phyloP scores from a whole-genome alignment of 805 yeast genomes.

The Ogataea polymorpha region DNA sequence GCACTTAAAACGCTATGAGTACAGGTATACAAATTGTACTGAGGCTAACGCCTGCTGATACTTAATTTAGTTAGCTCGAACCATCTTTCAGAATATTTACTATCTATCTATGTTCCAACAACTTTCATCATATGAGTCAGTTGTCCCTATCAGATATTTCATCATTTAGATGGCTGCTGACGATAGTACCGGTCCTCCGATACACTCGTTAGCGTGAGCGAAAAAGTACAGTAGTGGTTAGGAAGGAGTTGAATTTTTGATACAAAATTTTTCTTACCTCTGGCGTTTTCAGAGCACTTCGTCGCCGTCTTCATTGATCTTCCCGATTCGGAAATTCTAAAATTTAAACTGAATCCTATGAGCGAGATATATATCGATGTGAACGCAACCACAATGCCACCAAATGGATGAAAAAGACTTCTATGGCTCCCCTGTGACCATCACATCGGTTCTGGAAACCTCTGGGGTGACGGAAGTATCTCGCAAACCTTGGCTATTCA shows the following conservation, averaged over 20 bases:
- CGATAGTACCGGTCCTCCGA: neutral
- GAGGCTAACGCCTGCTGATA: neutral
- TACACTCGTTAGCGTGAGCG: neutral
- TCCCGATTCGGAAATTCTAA: slow-evolving; percentile 5
- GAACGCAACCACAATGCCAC: neutral
- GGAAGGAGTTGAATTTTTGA: neutral
- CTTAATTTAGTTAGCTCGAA: neutral
- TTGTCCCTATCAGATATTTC: slow-evolving; percentile 14
- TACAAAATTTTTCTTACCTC: neutral
- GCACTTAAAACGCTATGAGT: neutral
- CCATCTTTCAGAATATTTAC: slow-evolving; percentile 9
- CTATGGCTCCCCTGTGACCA: slow-evolving; percentile 4
- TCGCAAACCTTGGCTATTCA: slow-evolving; percentile 13
- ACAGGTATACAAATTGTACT: no score
- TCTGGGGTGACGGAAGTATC: neutral
- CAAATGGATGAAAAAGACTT: slow-evolving; percentile 5
- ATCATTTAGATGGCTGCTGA: slow-evolving; percentile 8
- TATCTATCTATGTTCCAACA: slow-evolving; percentile 12
- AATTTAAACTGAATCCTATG: neutral
- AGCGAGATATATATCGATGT: no score
- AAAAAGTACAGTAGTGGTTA: slow-evolving; percentile 4
- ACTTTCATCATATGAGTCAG: slow-evolving; percentile 12
- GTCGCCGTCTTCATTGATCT: slow-evolving; percentile 1
- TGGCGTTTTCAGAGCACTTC: neutral
- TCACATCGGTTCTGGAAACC: neutral